Conservation (phyloP, 83 land plant species). For the Picea abies region DNA sequence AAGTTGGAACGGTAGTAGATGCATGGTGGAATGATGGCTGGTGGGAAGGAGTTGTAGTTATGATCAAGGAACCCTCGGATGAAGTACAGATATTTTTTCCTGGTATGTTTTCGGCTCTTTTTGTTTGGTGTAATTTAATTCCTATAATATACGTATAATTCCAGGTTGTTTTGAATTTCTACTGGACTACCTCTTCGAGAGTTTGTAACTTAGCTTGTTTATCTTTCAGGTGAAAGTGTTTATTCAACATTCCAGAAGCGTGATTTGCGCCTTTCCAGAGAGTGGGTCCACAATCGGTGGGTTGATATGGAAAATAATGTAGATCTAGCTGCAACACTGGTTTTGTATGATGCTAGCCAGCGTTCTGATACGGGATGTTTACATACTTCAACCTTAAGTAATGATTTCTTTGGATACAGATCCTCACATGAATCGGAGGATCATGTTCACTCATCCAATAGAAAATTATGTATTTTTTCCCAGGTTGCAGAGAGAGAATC, state of each 20-base stretch:
- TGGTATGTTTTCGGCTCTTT: slow-evolving; percentile 34
- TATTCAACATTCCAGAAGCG: slow-evolving; percentile 18
- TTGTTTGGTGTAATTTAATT: not conserved
- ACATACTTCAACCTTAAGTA: slow-evolving; percentile 21
- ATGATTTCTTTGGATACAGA: slow-evolving; percentile 10
- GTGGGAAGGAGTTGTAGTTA: slow-evolving; percentile 81
- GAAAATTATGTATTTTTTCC: not conserved
- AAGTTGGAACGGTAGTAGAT: slow-evolving; percentile 62
- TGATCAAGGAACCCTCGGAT: slow-evolving; percentile 30
- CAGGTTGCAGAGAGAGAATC: slow-evolving; percentile 12
- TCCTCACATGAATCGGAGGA: not conserved
- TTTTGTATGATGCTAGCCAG: not conserved
- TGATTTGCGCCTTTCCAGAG: slow-evolving; percentile 59
- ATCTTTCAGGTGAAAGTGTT: slow-evolving; percentile 55
- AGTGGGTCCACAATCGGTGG: slow-evolving; percentile 62
- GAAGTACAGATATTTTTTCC: slow-evolving; percentile 57
- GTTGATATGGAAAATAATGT: slow-evolving; percentile 30
- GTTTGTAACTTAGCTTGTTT: not conserved
- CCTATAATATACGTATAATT: not conserved
- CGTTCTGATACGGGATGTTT: slow-evolving; percentile 19
- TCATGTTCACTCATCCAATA: slow-evolving; percentile 21
- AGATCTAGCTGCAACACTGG: slow-evolving; percentile 28
- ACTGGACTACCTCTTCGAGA: not conserved
- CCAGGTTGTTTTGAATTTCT: not conserved
- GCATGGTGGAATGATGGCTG: slow-evolving; percentile 89